These are phyloP conservation scores for Abelmoschus esculentus DNA, from an alignment of 345 rosid genomes.

Conservation along the genomic window DNA sequence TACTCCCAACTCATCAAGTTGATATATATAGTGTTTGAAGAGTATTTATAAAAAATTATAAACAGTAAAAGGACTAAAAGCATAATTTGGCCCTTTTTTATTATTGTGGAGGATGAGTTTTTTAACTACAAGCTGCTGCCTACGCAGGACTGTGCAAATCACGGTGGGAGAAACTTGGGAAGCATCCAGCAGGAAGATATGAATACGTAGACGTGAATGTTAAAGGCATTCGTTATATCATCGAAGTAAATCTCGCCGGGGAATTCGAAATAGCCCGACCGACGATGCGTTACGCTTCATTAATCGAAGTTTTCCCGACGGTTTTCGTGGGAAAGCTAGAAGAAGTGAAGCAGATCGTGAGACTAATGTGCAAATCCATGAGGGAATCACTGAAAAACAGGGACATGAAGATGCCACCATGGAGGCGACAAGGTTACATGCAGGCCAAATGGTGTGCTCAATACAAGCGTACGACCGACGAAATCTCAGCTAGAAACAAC, in stretches of 20 bases:
- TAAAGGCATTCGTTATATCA: conserved; percentile 39
- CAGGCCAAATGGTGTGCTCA: conserved; percentile 71
- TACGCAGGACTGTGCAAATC: conserved; percentile 69
- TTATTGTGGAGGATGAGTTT: neutral
- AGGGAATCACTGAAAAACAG: conserved; percentile 46
- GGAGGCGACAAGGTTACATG: conserved; percentile 77
- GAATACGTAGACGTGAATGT: conserved; percentile 57
- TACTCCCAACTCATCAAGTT: too few relatives aligned
- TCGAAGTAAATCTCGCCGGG: conserved; percentile 45
- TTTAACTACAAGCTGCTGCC: neutral
- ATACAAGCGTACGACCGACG: conserved; percentile 55
- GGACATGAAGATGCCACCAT: conserved; percentile 54
- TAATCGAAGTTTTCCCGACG: conserved; percentile 38
- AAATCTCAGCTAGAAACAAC: neutral
- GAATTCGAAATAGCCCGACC: conserved; percentile 74
- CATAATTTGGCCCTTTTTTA: too few relatives aligned
- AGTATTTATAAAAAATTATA: too few relatives aligned
- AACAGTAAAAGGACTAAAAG: too few relatives aligned
- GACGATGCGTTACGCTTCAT: conserved; percentile 28
- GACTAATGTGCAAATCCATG: conserved; percentile 55
- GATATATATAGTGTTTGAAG: too few relatives aligned
- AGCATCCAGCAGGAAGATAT: conserved; percentile 51
- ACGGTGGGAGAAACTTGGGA: conserved; percentile 57
- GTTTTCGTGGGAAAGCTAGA: conserved; percentile 47
- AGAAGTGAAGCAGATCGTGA: conserved; percentile 48